Conservation (phyloP, 2,329 filamentous ascomycete genomes). For the Ophiosphaerella korrae region DNA sequence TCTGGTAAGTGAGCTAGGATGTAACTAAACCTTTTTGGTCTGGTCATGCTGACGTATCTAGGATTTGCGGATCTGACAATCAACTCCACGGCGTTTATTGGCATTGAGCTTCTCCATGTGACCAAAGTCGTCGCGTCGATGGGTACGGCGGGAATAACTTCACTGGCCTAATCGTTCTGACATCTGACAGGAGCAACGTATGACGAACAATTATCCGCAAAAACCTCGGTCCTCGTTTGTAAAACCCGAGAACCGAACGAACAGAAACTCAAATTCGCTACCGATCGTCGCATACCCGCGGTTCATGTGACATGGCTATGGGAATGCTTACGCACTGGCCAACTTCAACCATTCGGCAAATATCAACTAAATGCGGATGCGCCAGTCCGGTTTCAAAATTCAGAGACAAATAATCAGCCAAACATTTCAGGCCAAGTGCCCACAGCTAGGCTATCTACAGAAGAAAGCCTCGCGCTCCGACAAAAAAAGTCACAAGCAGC, state of each 20-base stretch:
- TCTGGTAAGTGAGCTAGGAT: slow-evolving; percentile 46
- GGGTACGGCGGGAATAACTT: slow-evolving; percentile 53
- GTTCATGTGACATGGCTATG: slow-evolving; percentile 84
- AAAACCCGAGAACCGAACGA: slow-evolving; percentile 61
- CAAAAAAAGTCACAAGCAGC: slow-evolving; percentile 24
- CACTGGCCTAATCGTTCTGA: slow-evolving; percentile 13
- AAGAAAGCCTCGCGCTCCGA: slow-evolving; percentile 25
- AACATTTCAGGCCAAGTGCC: slow-evolving; percentile 21
- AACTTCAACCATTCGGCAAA: slow-evolving; percentile 54
- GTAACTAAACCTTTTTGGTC: slow-evolving; percentile 5
- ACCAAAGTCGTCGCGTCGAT: slow-evolving; percentile 76
- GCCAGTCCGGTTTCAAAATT: slow-evolving; percentile 20
- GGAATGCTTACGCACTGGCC: slow-evolving; percentile 68
- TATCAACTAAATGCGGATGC: slow-evolving; percentile 39
- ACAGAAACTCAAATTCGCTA: slow-evolving; percentile 80
- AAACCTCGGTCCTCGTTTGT: slow-evolving; percentile 79
- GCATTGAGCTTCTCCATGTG: slow-evolving; percentile 84
- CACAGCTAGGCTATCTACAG: slow-evolving; percentile 27
- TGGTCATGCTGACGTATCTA: slow-evolving; percentile 23
- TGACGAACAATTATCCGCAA: slow-evolving; percentile 73
- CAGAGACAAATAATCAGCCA: slow-evolving; percentile 13
- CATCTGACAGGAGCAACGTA: slow-evolving; percentile 69
- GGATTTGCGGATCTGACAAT: slow-evolving; percentile 74
- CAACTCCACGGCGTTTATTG: slow-evolving; percentile 80
- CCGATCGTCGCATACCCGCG: slow-evolving; percentile 77